phyloP scores from a whole-genome alignment of 768 basidiomycete genomes.

The Boletellus emodensis region DNA sequence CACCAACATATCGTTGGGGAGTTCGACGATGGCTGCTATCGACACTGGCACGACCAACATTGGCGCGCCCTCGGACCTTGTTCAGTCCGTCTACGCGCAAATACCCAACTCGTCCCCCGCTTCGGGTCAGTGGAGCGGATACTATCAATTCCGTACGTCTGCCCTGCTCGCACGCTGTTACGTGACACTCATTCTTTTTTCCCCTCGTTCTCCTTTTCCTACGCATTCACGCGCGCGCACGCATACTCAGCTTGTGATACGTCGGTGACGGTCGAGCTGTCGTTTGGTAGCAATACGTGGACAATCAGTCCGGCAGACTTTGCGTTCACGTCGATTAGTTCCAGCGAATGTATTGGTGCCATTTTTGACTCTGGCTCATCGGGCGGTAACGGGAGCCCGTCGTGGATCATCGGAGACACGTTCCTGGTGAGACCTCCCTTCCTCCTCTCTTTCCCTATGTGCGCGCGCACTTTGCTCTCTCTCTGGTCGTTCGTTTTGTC shows the following conservation, averaged over 20 bases:
- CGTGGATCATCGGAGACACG: slow-evolving; percentile 55
- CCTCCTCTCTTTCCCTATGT: no score
- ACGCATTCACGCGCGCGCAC: neutral
- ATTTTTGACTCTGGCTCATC: slow-evolving; percentile 43
- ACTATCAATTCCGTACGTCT: slow-evolving; percentile 42
- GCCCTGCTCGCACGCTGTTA: neutral
- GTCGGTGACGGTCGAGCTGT: slow-evolving; percentile 35
- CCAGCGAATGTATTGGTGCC: slow-evolving; percentile 46
- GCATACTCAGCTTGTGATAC: slow-evolving; percentile 32
- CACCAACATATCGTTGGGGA: slow-evolving; percentile 15
- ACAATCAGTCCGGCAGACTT: slow-evolving; percentile 48
- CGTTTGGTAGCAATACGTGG: slow-evolving; percentile 47
- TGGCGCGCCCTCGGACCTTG: slow-evolving; percentile 42
- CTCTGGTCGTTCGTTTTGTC: no score
- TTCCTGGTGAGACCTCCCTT: slow-evolving; percentile 36
- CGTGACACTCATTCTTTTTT: no score
- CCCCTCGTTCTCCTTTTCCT: no score
- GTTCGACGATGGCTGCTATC: slow-evolving; percentile 41
- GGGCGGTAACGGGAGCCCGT: slow-evolving; percentile 25
- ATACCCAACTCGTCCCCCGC: slow-evolving; percentile 41
- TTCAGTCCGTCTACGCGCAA: slow-evolving; percentile 41
- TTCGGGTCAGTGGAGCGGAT: slow-evolving; percentile 38
- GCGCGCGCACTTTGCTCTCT: no score
- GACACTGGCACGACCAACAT: slow-evolving; percentile 64
- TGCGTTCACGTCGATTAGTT: slow-evolving; percentile 35